These are phyloP conservation scores for Bonia amplexicaulis DNA, from an alignment of 176 grass and related monocot species.

Conservation along the genomic window DNA sequence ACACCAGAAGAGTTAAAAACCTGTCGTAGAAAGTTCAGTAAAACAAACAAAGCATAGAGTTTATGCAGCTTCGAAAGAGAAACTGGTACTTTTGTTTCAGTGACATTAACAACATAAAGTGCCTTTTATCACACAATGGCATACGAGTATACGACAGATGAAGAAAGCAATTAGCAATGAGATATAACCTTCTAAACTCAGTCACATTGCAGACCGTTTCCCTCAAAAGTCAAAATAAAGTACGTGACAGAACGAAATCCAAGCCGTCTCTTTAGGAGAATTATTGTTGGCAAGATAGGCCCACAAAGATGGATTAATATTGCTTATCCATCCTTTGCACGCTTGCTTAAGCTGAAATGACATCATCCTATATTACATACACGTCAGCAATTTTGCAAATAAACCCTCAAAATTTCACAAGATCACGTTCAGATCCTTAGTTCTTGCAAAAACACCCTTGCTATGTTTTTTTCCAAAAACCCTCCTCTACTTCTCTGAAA, in stretches of 20 bases:
- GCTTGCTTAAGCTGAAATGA: neutral
- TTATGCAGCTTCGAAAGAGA: neutral
- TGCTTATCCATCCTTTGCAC: neutral
- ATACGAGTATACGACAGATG: neutral
- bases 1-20: neutral
- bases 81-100: neutral
- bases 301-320: neutral
- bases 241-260: neutral
- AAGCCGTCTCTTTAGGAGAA: neutral
- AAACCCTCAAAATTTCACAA: no score
- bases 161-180: neutral
- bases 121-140: neutral
- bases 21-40: neutral
- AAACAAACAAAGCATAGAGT: neutral
- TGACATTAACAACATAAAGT: neutral
- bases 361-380: neutral
- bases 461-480: no score
- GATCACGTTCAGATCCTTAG: no score
- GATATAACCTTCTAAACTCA: no score
- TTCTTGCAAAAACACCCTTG: no score
- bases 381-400: no score
- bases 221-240: neutral
- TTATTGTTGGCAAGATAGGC: neutral
- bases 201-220: neutral
- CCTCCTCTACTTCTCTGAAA: no score